Evolutionary conservation across 805 yeast species (phyloP), one percentile per base, ranked within the genome.

Genomic region (Lipomyces spencermartinsiae): DNA sequence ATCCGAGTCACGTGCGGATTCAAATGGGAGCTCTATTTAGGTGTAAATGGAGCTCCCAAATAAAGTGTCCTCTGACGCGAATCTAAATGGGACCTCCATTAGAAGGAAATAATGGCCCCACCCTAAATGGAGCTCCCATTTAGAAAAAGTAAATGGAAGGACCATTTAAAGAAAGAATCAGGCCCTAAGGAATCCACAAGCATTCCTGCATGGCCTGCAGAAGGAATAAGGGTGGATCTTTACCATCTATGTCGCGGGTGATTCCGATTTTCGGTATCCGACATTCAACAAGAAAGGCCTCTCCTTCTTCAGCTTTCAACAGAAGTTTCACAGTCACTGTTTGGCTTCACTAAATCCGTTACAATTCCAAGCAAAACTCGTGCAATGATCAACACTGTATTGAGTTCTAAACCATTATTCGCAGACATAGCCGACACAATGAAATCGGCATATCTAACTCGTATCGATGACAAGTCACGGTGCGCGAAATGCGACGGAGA

Each of bases 211-310:
- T 6, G 35, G 37, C 9, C 49, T 55, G 22, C 67, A 70, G 19
- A 34, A 59, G 33, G 34, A 56, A 31, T 46, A 55, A 6, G 67
- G 70, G 33, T 46, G 61, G 56, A 43, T 63, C 33, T 66, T 66
- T 56, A 58, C 59, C 14, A 19, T 68, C 25, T 63, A 61, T 35
- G 37, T 62, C 0, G 71, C 60, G 0, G 71, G 71, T 19, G 61
- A 62, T n/a, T n/a, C 43, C 53, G 66, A 22, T 19, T 68, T 60
- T 37, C 61, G 25, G 12, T 68, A n/a, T 25, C 37, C 65, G 12
- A 54, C 58, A 1, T 58, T 31, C 58, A 37, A n/a, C 31, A 57
- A 25, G 25, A 43, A 22, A 22, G 31, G 33, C 19, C 43, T 65
- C 6, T 58, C 62, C 12, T 14, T 65, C 16, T 25, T 57, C 12